Evolutionary conservation across 208 protist genomes (phyloP).

Genomic region (Herpetomonas muscarum): DNA sequence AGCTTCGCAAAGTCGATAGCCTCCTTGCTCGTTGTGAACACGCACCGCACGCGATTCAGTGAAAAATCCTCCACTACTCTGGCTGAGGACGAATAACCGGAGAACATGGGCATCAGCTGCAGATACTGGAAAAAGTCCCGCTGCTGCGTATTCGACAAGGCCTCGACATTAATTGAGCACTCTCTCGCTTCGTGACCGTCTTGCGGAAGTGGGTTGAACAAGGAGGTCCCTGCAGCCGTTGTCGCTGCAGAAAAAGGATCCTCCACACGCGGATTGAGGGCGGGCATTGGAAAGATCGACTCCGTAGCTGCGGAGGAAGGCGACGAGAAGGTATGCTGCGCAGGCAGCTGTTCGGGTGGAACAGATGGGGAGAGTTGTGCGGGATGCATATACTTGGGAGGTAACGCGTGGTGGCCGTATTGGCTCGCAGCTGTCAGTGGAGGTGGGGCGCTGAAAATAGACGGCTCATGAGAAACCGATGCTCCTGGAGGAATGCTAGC

Average conservation of each 20-base stretch:
- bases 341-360: background rate
- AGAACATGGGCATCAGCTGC: conserved; percentile 26
- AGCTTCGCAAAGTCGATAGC: conserved; percentile 33
- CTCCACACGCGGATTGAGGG: background rate
- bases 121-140: conserved; percentile 24
- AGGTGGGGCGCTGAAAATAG: background rate
- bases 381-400: too few relatives aligned
- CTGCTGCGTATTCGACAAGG: conserved; percentile 17
- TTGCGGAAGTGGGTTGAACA: too few relatives aligned
- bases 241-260: too few relatives aligned
- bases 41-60: conserved; percentile 17
- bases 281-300: conserved; percentile 12
- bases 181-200: background rate
- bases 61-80: conserved; percentile 13
- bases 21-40: conserved; percentile 23
- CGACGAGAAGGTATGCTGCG: background rate
- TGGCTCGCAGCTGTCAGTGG: too few relatives aligned
- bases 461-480: background rate
- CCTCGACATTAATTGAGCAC: conserved; percentile 32
- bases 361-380: too few relatives aligned
- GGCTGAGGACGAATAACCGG: conserved; percentile 14
- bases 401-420: too few relatives aligned
- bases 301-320: too few relatives aligned
- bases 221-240: too few relatives aligned
- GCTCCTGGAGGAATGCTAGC: too few relatives aligned